Conservation (phyloP, 768 basidiomycete genomes). For the Psilocybe cyanescens region DNA sequence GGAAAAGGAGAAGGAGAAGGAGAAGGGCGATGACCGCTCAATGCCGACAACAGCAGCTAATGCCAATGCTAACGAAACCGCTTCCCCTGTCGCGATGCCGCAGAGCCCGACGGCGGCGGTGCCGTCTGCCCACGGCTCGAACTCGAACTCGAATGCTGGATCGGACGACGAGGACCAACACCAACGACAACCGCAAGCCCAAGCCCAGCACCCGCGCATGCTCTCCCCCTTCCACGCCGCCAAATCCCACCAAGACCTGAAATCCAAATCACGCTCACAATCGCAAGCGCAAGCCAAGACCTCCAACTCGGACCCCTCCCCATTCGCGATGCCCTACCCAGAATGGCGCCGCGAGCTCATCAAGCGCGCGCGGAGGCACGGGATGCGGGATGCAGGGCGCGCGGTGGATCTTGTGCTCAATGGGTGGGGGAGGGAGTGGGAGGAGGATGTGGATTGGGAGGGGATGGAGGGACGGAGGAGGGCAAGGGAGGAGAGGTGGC, state of each 20-base stretch:
- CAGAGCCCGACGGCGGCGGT: slow-evolving; percentile 5
- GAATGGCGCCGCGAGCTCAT: slow-evolving; percentile 65
- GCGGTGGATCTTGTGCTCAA: slow-evolving; percentile 43
- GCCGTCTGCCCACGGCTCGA: not conserved
- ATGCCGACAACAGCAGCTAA: too few species aligned
- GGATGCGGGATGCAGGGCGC: slow-evolving; percentile 58
- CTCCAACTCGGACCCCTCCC: too few species aligned
- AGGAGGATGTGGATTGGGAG: not conserved
- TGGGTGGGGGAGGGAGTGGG: not conserved
- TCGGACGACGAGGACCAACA: not conserved
- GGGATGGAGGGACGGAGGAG: not conserved
- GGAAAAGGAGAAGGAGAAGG: not conserved
- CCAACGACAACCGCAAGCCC: not conserved
- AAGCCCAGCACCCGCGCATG: too few species aligned
- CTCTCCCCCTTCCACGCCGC: too few species aligned
- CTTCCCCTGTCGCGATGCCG: too few species aligned
- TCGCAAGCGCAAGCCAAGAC: too few species aligned
- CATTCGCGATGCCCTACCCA: slow-evolving; percentile 55
- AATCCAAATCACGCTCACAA: too few species aligned
- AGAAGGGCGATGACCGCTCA: too few species aligned
- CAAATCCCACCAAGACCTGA: too few species aligned
- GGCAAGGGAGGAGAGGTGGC: not conserved
- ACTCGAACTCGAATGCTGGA: not conserved
- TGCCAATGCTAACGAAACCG: too few species aligned
- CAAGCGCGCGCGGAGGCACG: slow-evolving; percentile 55